Evolutionary conservation across 2,329 filamentous ascomycete species (phyloP).

Genomic region (Paracoccidioides lutzii): DNA sequence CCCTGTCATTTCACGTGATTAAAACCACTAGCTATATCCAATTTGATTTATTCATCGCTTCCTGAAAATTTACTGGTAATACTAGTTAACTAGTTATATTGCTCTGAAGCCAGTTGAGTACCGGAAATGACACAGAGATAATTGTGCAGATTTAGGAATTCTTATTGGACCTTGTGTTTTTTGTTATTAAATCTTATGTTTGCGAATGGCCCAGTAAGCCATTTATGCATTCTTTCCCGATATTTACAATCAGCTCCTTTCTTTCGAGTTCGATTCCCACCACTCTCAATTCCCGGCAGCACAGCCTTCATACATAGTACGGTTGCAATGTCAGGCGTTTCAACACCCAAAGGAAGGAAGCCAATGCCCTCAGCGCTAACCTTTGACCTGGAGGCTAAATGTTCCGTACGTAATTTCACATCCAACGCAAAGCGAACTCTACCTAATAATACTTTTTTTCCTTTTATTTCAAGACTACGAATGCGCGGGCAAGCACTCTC

Average conservation of each 20-base stretch:
- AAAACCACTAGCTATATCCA: no score
- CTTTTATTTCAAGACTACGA: constrained; percentile 54
- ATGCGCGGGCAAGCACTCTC: constrained; percentile 78
- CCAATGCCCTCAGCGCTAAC: constrained; percentile 50
- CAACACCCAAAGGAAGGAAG: constrained; percentile 13
- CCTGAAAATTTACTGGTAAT: no score
- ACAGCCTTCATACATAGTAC: background rate
- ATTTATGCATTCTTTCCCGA: background rate
- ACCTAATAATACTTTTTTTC: no score
- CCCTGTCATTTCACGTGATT: no score
- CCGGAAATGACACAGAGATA: no score
- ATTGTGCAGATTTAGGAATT: no score
- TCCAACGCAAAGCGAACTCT: background rate
- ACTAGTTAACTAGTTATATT: no score
- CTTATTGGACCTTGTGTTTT: background rate
- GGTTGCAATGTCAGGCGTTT: background rate
- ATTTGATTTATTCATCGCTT: no score
- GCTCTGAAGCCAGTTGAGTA: no score
- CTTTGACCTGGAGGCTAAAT: constrained; percentile 65
- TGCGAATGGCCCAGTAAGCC: background rate
- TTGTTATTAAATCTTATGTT: background rate
- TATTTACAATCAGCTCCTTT: background rate
- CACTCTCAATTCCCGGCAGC: background rate
- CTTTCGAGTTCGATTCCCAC: background rate
- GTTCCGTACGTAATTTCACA: constrained; percentile 50